Percentiles rank a stretch among this genome's conserved stretches.
Evolutionary conservation across 805 yeast species (phyloP).

Genomic region (Lachancea mirantina): DNA sequence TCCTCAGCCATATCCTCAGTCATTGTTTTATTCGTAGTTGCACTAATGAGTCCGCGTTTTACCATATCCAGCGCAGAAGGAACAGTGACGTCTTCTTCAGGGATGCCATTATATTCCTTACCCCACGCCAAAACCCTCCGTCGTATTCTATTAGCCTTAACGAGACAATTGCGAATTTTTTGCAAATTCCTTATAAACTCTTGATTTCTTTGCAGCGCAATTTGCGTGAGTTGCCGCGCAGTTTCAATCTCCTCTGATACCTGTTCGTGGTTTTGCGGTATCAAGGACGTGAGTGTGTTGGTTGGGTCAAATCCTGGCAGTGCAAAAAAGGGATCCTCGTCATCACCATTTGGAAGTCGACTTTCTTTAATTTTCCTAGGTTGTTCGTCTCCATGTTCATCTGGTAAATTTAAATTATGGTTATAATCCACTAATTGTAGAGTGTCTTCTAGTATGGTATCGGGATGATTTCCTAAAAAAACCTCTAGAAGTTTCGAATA

Average conservation of each 20-base stretch:
- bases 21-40: slow-evolving; percentile 29
- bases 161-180: slow-evolving; percentile 66
- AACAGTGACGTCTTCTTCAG: slow-evolving; percentile 38
- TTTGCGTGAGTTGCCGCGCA: slow-evolving; percentile 66
- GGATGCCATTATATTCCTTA: slow-evolving; percentile 68
- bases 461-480: slow-evolving; percentile 82
- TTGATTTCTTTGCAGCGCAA: slow-evolving; percentile 72
- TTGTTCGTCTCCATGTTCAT: slow-evolving; percentile 18
- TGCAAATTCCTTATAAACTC: slow-evolving; percentile 78
- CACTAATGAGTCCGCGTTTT: slow-evolving; percentile 32
- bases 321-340: slow-evolving; percentile 59
- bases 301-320: slow-evolving; percentile 41
- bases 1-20: slow-evolving; percentile 24
- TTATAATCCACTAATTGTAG: slow-evolving; percentile 64
- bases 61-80: slow-evolving; percentile 31
- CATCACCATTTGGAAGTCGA: slow-evolving; percentile 8
- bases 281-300: slow-evolving; percentile 11
- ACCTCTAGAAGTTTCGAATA: slow-evolving; percentile 66
- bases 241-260: slow-evolving; percentile 55
- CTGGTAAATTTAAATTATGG: slow-evolving; percentile 42
- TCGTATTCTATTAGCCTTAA: slow-evolving; percentile 70
- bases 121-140: slow-evolving; percentile 75
- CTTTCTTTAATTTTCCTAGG: slow-evolving; percentile 5
- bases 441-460: slow-evolving; percentile 53
- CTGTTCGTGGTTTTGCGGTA: slow-evolving; percentile 32